Conservation (phyloP, 2,329 filamentous ascomycete genomes). For the Westerdykella aurantiaca region DNA sequence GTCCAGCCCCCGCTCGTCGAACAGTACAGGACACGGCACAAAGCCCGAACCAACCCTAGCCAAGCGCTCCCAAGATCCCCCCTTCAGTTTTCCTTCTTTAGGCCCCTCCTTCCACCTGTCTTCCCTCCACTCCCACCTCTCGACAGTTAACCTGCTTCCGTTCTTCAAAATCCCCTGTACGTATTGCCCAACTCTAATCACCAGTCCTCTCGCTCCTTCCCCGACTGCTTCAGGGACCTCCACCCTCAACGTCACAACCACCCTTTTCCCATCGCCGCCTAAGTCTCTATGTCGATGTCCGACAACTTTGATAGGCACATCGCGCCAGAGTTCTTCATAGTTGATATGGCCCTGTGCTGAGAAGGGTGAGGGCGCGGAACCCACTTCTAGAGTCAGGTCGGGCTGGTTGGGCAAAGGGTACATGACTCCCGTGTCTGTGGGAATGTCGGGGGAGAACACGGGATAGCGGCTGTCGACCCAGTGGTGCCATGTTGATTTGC, state of each 20-base stretch:
- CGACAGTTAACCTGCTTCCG: conserved; percentile 42
- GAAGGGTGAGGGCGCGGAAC: conserved; percentile 54
- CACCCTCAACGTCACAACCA: not conserved
- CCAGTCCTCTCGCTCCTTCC: conserved; percentile 42
- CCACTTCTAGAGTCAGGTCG: conserved; percentile 45
- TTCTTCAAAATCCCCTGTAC: conserved; percentile 53
- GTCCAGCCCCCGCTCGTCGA: conserved; percentile 1
- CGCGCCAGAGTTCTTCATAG: conserved; percentile 65
- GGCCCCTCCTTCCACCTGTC: conserved; percentile 6
- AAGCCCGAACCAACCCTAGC: conserved; percentile 37
- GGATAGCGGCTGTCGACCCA: conserved; percentile 53
- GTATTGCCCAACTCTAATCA: conserved; percentile 50
- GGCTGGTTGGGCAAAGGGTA: conserved; percentile 30
- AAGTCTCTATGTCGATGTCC: conserved; percentile 5
- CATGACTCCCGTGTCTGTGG: conserved; percentile 54
- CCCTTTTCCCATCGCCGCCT: conserved; percentile 9
- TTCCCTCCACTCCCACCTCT: conserved; percentile 49
- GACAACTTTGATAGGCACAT: conserved; percentile 34
- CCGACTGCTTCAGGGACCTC: not conserved
- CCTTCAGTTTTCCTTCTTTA: conserved; percentile 2
- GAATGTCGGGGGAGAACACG: conserved; percentile 25
- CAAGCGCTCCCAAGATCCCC: conserved; percentile 32
- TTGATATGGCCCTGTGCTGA: conserved; percentile 37
- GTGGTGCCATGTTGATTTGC: conserved; percentile 49
- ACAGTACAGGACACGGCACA: conserved; percentile 35